Conservation (phyloP, 495 filamentous ascomycete species). For the Xylaria flabelliformis region DNA sequence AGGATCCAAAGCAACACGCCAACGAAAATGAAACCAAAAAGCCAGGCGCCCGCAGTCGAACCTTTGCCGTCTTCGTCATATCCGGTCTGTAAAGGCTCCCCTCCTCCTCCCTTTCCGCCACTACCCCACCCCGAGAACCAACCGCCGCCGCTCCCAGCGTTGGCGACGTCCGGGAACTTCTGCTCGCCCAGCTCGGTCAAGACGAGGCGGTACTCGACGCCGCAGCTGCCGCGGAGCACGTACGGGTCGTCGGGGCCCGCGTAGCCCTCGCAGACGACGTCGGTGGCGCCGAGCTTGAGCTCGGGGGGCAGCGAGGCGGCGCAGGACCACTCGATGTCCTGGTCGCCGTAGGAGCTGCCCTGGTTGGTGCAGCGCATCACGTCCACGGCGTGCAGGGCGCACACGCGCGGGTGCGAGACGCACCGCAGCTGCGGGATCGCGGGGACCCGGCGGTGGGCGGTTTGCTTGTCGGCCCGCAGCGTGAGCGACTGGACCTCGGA, state of each 20-base stretch:
- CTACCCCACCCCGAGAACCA: constrained; percentile 35
- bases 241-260: constrained; percentile 74
- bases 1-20: constrained; percentile 59
- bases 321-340: constrained; percentile 90
- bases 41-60: constrained; percentile 17
- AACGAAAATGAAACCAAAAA: constrained; percentile 45
- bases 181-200: constrained; percentile 83
- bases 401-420: constrained; percentile 67
- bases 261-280: constrained; percentile 95
- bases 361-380: constrained; percentile 88
- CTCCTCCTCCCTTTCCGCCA: constrained; percentile 21
- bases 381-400: constrained; percentile 72
- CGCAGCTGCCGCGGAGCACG: constrained; percentile 88
- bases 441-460: constrained; percentile 75
- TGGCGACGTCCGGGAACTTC: constrained; percentile 61
- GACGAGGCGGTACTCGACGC: constrained; percentile 85
- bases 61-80: background rate
- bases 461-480: constrained; percentile 64
- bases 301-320: constrained; percentile 77
- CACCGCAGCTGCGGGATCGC: constrained; percentile 85
- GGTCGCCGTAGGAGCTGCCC: constrained; percentile 69
- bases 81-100: constrained; percentile 4
- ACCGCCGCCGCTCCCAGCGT: constrained; percentile 38
- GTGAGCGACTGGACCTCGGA: constrained; percentile 81
- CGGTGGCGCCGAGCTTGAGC: constrained; percentile 87